Evolutionary conservation across 164 flowering plant genomes (phyloP).

Genomic region (Vitis cinerea): DNA sequence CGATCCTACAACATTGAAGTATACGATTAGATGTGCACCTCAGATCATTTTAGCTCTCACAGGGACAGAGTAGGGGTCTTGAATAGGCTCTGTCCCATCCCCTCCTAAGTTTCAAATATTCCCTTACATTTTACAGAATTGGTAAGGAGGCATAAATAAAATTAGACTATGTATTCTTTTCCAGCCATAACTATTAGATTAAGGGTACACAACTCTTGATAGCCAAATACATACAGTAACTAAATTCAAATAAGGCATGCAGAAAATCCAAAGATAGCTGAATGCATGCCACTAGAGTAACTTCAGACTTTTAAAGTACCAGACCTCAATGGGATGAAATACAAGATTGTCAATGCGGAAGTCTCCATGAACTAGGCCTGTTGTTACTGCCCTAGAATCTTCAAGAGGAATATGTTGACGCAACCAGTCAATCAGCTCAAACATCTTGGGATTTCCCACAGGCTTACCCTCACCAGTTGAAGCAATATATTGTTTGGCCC

Average conservation of each 20-base stretch:
- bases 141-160: too few species aligned
- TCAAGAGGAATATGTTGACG: conserved; percentile 70
- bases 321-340: conserved; percentile 90
- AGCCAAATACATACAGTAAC: neutral
- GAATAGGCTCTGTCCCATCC: too few species aligned
- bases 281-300: neutral
- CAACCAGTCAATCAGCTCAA: conserved; percentile 74
- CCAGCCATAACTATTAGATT: too few species aligned
- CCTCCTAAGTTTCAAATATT: too few species aligned
- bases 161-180: too few species aligned
- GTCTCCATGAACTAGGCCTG: conserved; percentile 97
- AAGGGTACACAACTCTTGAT: too few species aligned
- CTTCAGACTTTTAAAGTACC: conserved; percentile 9
- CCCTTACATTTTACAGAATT: too few species aligned
- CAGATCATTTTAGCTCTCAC: neutral
- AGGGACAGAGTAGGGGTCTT: too few species aligned
- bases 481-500: conserved; percentile 87
- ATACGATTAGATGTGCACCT: conserved; percentile 16
- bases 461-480: conserved; percentile 89
- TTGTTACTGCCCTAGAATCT: conserved; percentile 73
- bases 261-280: neutral
- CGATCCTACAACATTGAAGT: conserved; percentile 66
- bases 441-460: conserved; percentile 78
- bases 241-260: neutral
- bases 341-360: conserved; percentile 91